Conservation (phyloP, 495 filamentous ascomycete genomes). For the Ascodesmis nigricans region DNA sequence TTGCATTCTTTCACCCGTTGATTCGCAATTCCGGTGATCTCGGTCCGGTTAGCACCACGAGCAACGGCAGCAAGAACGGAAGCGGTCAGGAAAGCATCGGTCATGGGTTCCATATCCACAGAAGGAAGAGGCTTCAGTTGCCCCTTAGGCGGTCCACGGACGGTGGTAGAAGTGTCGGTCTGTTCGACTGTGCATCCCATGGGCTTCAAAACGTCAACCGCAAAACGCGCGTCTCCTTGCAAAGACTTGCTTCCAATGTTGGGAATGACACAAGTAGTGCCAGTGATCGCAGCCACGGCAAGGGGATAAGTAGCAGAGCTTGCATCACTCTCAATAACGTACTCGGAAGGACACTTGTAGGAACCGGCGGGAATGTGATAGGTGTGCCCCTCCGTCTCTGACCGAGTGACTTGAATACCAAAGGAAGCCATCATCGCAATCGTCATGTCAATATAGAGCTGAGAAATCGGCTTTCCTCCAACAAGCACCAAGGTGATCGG, state of each 20-base stretch:
- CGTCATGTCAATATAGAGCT: constrained; percentile 97
- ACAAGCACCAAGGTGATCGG: constrained; percentile 76
- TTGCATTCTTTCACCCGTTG: constrained; percentile 98
- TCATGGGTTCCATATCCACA: constrained; percentile 98
- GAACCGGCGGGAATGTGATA: constrained; percentile 79
- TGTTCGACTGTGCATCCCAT: constrained; percentile 91
- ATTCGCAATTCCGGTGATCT: constrained; percentile 89
- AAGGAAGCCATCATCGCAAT: constrained; percentile 93
- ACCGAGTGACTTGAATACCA: constrained; percentile 57
- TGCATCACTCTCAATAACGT: constrained; percentile 88
- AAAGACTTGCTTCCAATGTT: constrained; percentile 84
- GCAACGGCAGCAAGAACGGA: constrained; percentile 84
- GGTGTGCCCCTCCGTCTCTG: constrained; percentile 55
- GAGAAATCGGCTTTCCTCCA: constrained; percentile 87
- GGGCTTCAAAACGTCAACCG: constrained; percentile 65
- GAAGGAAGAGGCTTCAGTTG: constrained; percentile 40
- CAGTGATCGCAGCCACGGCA: constrained; percentile 82
- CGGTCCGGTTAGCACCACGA: constrained; percentile 45
- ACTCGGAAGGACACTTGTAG: constrained; percentile 69
- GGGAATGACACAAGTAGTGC: constrained; percentile 81
- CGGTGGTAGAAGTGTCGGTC: constrained; percentile 67
- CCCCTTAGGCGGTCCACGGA: constrained; percentile 63
- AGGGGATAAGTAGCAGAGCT: constrained; percentile 95
- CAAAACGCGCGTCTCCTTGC: constrained; percentile 91
- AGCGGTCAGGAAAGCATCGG: constrained; percentile 89